phyloP scores from a whole-genome alignment of 768 basidiomycete genomes.

The Auricularia sp. region DNA sequence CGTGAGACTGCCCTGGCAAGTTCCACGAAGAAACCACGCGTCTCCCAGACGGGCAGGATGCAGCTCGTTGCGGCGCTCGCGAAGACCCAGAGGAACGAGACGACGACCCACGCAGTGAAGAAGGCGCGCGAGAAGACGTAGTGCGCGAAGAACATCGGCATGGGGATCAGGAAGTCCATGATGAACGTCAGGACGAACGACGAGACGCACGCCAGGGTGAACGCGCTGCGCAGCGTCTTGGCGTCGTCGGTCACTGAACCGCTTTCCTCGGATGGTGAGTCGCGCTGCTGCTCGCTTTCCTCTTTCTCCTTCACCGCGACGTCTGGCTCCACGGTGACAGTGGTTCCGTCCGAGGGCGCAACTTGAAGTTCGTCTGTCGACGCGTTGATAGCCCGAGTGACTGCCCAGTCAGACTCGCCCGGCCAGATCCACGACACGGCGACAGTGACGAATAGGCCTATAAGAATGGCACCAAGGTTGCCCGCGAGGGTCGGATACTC shows the following conservation, averaged over 20 bases:
- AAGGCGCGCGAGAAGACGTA: conserved; percentile 3
- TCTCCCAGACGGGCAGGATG: conserved; percentile 5
- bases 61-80: not conserved
- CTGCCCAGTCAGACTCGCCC: conserved; percentile 2
- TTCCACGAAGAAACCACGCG: not conserved
- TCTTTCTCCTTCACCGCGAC: not conserved
- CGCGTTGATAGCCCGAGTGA: conserved; percentile 1
- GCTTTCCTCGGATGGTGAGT: not conserved
- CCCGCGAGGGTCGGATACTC: conserved; percentile 3
- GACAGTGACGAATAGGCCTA: not conserved
- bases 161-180: conserved; percentile 1
- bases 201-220: not conserved
- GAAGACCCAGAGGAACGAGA: conserved; percentile 2
- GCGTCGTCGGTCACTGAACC: too few species aligned
- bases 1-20: not conserved
- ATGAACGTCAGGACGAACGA: not conserved
- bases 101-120: conserved; percentile 3
- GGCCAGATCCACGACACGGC: not conserved
- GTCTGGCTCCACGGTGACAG: not conserved
- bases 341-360: not conserved
- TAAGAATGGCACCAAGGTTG: not conserved
- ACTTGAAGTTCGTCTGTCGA: not conserved
- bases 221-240: not conserved
- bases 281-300: not conserved
- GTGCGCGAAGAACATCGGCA: conserved; percentile 3